Conservation (phyloP, 805 yeast genomes). For the Pachysolen tannophilus region DNA sequence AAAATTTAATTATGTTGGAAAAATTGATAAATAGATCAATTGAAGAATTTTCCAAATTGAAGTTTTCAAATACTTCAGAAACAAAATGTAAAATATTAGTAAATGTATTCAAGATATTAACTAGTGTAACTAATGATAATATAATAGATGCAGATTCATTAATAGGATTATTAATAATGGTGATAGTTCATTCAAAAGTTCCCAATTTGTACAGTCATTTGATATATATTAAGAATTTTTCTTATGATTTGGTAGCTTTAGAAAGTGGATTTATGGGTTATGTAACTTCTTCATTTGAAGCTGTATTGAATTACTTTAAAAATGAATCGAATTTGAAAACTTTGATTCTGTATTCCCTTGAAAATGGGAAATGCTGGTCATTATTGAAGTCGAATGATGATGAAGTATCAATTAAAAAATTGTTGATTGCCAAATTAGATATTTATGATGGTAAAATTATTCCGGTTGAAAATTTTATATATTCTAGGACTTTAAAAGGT, state of each 20-base stretch:
- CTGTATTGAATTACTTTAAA: conserved; percentile 60
- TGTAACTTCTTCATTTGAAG: conserved; percentile 77
- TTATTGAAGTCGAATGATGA: conserved; percentile 22
- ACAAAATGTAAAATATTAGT: conserved; percentile 41
- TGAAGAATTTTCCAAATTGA: conserved; percentile 38
- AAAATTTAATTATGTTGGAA: conserved; percentile 27
- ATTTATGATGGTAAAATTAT: conserved; percentile 9
- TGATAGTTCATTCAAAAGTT: conserved; percentile 56
- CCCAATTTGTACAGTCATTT: conserved; percentile 55
- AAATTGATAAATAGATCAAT: conserved; percentile 44
- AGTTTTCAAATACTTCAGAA: conserved; percentile 36
- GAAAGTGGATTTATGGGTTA: conserved; percentile 64
- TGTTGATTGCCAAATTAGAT: conserved; percentile 7
- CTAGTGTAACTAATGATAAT: conserved; percentile 33
- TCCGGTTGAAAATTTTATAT: conserved; percentile 18
- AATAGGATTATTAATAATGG: conserved; percentile 63
- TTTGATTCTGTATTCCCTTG: conserved; percentile 32
- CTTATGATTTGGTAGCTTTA: conserved; percentile 30
- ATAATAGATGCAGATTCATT: conserved; percentile 75
- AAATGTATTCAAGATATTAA: conserved; percentile 43
- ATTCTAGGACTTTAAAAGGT: conserved; percentile 44
- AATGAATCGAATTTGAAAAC: conserved; percentile 26
- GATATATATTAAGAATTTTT: conserved; percentile 55
- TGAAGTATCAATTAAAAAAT: conserved; percentile 9
- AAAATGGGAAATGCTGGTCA: conserved; percentile 48